A percentile compares a stretch with the other conserved stretches of the same genome.
Evolutionary conservation across 2,329 filamentous ascomycete genomes (phyloP).

Genomic region (Pseudopithomyces chartarum): DNA sequence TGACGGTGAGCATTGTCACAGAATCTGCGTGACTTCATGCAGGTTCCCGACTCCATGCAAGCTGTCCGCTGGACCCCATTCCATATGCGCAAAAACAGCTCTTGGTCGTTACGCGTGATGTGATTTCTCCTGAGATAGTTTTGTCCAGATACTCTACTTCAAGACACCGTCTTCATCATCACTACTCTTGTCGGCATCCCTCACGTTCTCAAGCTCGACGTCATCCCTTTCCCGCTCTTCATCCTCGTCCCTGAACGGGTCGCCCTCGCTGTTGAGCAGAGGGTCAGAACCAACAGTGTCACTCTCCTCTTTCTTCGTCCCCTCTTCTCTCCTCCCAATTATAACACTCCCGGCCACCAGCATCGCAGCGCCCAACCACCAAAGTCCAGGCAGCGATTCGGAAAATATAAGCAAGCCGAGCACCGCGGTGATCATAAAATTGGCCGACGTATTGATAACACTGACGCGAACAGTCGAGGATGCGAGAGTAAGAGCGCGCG

Average conservation of each 20-base stretch:
- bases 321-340: constrained; percentile 71
- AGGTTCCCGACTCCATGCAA: background rate
- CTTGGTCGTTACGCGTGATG: background rate
- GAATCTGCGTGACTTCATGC: background rate
- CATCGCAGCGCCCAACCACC: constrained; percentile 76
- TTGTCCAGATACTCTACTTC: constrained; percentile 24
- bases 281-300: constrained; percentile 29
- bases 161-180: constrained; percentile 37
- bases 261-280: constrained; percentile 22
- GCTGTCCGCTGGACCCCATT: background rate
- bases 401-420: constrained; percentile 73
- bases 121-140: background rate
- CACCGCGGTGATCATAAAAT: constrained; percentile 79
- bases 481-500: constrained; percentile 73
- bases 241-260: constrained; percentile 49
- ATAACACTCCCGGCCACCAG: constrained; percentile 79
- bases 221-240: constrained; percentile 27
- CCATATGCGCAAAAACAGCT: background rate
- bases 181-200: constrained; percentile 21
- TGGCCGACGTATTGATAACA: constrained; percentile 81
- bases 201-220: constrained; percentile 37
- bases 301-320: constrained; percentile 35
- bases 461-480: constrained; percentile 78
- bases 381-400: constrained; percentile 72
- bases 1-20: too few relatives aligned